Evolutionary conservation across 2,329 filamentous ascomycete genomes (phyloP).

Genomic region (Paracorniculantispora psalliotae): DNA sequence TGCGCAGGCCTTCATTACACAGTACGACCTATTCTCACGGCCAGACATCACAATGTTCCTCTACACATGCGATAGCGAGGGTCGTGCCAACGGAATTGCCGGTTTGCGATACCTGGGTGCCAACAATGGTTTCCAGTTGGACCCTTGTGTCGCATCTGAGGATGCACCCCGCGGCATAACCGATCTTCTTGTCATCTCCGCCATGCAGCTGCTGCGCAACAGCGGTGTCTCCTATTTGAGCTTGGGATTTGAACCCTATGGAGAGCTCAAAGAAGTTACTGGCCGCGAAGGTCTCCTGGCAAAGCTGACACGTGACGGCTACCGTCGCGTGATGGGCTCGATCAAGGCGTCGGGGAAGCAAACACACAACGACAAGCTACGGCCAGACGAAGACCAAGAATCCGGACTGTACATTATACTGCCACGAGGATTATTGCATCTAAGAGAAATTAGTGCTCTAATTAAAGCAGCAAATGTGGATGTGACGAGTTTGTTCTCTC

Average conservation of each 20-base stretch:
- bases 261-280: constrained; percentile 9
- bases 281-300: constrained; percentile 3
- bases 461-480: constrained; percentile 18
- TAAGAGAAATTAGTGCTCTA: constrained; percentile 17
- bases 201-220: constrained; percentile 17
- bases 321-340: constrained; percentile 17
- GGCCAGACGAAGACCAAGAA: constrained; percentile 16
- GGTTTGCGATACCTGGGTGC: constrained; percentile 18
- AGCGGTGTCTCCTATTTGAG: constrained; percentile 19
- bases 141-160: constrained; percentile 21
- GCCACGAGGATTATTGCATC: constrained; percentile 13
- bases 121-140: constrained; percentile 19
- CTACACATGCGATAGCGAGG: constrained; percentile 15
- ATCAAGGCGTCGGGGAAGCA: constrained; percentile 18
- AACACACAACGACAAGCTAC: constrained; percentile 20
- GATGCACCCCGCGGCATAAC: constrained; percentile 24
- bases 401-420: constrained; percentile 19
- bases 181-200: constrained; percentile 18
- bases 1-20: constrained; percentile 20
- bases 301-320: constrained; percentile 12
- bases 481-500: constrained; percentile 3
- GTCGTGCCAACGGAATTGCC: constrained; percentile 17
- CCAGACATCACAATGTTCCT: constrained; percentile 17
- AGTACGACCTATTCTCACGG: constrained; percentile 19
- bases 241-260: constrained; percentile 19